Conservation (phyloP, 768 basidiomycete genomes). For the Amanita polypyramis region DNA sequence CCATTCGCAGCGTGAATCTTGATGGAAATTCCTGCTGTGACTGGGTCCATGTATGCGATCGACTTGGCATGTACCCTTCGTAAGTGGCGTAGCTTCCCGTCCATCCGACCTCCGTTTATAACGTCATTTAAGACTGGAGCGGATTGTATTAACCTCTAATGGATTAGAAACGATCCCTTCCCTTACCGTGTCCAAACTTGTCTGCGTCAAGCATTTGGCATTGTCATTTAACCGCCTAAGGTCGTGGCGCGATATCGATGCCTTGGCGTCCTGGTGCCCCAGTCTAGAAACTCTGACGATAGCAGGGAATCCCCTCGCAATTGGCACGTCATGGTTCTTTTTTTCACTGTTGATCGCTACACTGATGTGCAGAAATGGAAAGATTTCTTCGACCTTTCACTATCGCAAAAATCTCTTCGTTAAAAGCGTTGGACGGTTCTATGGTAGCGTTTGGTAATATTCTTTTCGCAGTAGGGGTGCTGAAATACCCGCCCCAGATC, state of each 20-base stretch:
- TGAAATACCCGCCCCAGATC: conserved; percentile 34
- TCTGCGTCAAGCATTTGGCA: conserved; percentile 44
- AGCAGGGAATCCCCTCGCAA: conserved; percentile 52
- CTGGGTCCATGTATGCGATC: conserved; percentile 41
- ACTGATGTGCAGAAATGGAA: conserved; percentile 21
- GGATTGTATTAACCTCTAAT: conserved; percentile 61
- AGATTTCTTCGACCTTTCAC: conserved; percentile 45
- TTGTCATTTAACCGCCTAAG: conserved; percentile 50
- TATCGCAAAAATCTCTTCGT: conserved; percentile 58
- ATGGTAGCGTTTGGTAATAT: conserved; percentile 33
- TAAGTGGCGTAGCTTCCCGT: conserved; percentile 23
- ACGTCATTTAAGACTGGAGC: conserved; percentile 40
- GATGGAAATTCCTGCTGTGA: conserved; percentile 53
- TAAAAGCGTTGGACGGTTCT: conserved; percentile 53
- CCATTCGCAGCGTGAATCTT: conserved; percentile 51
- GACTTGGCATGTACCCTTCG: conserved; percentile 35
- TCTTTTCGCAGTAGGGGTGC: neutral
- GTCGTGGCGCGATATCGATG: conserved; percentile 56
- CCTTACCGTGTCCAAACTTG: conserved; percentile 19
- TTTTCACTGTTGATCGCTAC: conserved; percentile 1
- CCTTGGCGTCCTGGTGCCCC: conserved; percentile 61
- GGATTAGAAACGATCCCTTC: conserved; percentile 38
- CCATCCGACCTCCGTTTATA: conserved; percentile 8
- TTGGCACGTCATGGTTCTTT: conserved; percentile 27
- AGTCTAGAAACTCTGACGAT: conserved; percentile 49